These are phyloP conservation scores for Kandelia obovata DNA, from an alignment of 345 rosid genomes.

Conservation along the genomic window DNA sequence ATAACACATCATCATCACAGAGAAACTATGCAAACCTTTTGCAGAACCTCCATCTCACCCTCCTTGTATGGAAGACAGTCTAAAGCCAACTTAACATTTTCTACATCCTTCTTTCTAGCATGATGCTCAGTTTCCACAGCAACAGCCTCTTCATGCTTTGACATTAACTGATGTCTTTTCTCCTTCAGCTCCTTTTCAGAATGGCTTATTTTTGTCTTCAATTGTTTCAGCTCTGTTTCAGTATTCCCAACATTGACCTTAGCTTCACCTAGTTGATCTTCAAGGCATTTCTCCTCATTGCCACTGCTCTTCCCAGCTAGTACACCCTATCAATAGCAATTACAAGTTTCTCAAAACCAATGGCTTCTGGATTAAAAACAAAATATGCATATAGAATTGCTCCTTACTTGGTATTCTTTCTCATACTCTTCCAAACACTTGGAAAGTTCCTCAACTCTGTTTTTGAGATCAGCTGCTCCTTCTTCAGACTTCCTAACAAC, in stretches of 20 bases:
- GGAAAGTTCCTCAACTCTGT: constrained; percentile 62
- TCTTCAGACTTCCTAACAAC: constrained; percentile 77
- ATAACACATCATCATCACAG: constrained; percentile 1
- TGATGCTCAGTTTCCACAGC: constrained; percentile 70
- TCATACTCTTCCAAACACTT: constrained; percentile 67
- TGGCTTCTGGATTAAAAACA: not conserved
- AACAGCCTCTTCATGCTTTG: constrained; percentile 79
- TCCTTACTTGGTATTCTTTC: constrained; percentile 80
- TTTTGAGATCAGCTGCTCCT: constrained; percentile 75
- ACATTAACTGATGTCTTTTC: constrained; percentile 59
- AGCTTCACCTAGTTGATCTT: constrained; percentile 93
- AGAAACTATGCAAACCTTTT: constrained; percentile 54
- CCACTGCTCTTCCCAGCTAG: constrained; percentile 95
- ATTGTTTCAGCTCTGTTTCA: constrained; percentile 80
- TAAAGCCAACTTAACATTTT: constrained; percentile 44
- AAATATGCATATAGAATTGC: not conserved
- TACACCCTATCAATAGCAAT: constrained; percentile 56
- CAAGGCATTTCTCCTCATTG: constrained; percentile 92
- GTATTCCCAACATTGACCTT: constrained; percentile 85
- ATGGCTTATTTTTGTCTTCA: constrained; percentile 77
- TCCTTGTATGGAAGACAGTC: constrained; percentile 66
- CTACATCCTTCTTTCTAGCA: constrained; percentile 62
- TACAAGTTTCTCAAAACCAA: constrained; percentile 14
- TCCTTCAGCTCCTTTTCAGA: constrained; percentile 83
- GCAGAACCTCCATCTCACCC: constrained; percentile 86